phyloP scores from a whole-genome alignment of 148 eudicot species.

The Chenopodium formosanum region DNA sequence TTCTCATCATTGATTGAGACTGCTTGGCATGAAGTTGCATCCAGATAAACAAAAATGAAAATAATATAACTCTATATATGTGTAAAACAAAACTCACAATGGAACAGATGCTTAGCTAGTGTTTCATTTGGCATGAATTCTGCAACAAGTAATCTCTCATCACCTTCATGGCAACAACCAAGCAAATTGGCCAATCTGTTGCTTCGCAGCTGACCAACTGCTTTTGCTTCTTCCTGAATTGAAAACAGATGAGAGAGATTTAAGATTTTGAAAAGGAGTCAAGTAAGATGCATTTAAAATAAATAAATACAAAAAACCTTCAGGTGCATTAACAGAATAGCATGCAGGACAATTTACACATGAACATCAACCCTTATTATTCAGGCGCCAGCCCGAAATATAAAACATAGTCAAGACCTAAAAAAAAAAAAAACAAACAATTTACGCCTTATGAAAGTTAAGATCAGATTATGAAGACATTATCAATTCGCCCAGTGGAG shows the following conservation, averaged over 20 bases:
- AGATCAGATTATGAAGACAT: not conserved
- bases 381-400: not conserved
- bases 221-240: constrained; percentile 83
- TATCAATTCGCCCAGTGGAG: not conserved
- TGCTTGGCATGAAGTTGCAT: constrained; percentile 15
- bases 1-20: not conserved
- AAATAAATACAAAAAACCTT: not conserved
- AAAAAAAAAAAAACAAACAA: not conserved
- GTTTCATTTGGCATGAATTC: constrained; percentile 97
- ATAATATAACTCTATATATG: not conserved
- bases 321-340: not conserved
- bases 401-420: not conserved
- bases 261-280: not conserved
- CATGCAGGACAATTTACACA: not conserved
- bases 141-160: constrained; percentile 88
- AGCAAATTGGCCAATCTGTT: constrained; percentile 73
- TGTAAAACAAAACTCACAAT: constrained; percentile 57
- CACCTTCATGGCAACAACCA: constrained; percentile 91
- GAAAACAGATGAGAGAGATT: not conserved
- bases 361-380: not conserved
- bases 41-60: not conserved
- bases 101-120: constrained; percentile 89
- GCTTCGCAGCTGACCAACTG: constrained; percentile 90
- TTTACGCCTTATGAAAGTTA: not conserved
- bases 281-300: not conserved